These are phyloP conservation scores for Pythium brassicae DNA, from an alignment of 352 stramenopile genomes.

Conservation along the genomic window DNA sequence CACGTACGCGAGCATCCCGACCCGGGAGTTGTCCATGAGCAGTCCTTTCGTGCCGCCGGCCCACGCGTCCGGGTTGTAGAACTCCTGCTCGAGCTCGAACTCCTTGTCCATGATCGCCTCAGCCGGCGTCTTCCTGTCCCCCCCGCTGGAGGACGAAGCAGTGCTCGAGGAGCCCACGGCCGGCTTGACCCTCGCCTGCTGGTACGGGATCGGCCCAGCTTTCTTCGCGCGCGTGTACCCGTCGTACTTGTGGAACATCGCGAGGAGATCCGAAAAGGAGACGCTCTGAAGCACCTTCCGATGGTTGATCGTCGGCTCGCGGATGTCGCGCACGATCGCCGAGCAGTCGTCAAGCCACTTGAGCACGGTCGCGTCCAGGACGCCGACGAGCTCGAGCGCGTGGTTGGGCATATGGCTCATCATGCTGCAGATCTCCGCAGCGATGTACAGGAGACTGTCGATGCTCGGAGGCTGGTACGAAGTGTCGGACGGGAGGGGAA, in stretches of 20 bases:
- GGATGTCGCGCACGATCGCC: conserved; percentile 69
- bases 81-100: conserved; percentile 54
- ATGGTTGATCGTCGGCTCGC: conserved; percentile 72
- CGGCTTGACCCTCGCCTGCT: conserved; percentile 39
- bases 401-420: conserved; percentile 68
- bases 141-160: conserved; percentile 4
- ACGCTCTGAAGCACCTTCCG: conserved; percentile 52
- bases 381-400: conserved; percentile 45
- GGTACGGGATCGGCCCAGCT: conserved; percentile 44
- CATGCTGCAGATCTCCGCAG: conserved; percentile 61
- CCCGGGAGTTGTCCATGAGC: conserved; percentile 68
- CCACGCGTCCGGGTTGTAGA: conserved; percentile 57
- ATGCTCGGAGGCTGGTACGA: conserved; percentile 74
- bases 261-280: conserved; percentile 49
- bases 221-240: conserved; percentile 57
- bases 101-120: conserved; percentile 52
- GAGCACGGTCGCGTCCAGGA: conserved; percentile 58
- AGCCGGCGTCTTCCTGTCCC: conserved; percentile 18
- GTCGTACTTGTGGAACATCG: conserved; percentile 65
- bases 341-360: conserved; percentile 74
- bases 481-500: conserved; percentile 64
- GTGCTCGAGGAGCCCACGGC: neutral
- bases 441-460: conserved; percentile 70
- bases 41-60: conserved; percentile 38
- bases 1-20: conserved; percentile 78